Conservation (phyloP, 2,329 filamentous ascomycete genomes). For the Hyphodiscus sp. region DNA sequence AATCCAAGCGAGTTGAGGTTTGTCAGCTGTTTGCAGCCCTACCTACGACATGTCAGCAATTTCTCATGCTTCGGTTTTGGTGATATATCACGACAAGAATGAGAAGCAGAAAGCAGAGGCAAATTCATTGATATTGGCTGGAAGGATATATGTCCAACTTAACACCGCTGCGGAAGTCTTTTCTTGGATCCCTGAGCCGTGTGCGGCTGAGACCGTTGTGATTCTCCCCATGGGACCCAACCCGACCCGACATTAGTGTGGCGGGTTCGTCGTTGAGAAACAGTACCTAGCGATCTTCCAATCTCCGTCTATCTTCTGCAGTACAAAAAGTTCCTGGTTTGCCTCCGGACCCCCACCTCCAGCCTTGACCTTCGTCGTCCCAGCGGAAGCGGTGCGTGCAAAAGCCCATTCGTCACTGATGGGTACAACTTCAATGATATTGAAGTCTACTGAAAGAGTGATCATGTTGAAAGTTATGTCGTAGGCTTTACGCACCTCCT, state of each 20-base stretch:
- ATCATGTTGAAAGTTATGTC: slow-evolving; percentile 2
- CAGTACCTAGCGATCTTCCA: slow-evolving; percentile 12
- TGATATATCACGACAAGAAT: neutral
- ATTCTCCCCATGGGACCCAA: neutral
- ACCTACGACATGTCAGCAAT: neutral
- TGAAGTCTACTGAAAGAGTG: slow-evolving; percentile 4
- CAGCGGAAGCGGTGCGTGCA: slow-evolving; percentile 4
- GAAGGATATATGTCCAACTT: neutral
- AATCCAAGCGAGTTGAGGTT: neutral
- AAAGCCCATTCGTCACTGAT: slow-evolving; percentile 2
- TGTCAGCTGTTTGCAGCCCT: neutral
- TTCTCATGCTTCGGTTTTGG: neutral
- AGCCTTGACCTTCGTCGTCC: neutral
- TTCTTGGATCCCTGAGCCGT: neutral
- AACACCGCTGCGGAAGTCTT: neutral
- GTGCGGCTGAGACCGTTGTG: neutral
- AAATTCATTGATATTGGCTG: neutral
- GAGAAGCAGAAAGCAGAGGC: neutral
- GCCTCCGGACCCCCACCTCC: neutral
- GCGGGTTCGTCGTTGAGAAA: slow-evolving; percentile 1
- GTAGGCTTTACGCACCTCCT: slow-evolving; percentile 1
- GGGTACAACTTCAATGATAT: slow-evolving; percentile 6
- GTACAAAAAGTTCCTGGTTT: slow-evolving; percentile 8
- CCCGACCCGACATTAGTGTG: neutral
- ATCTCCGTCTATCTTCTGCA: slow-evolving; percentile 3